These are phyloP conservation scores for Cyberlindnera xylosilytica DNA, from an alignment of 805 yeast species.

Conservation along the genomic window DNA sequence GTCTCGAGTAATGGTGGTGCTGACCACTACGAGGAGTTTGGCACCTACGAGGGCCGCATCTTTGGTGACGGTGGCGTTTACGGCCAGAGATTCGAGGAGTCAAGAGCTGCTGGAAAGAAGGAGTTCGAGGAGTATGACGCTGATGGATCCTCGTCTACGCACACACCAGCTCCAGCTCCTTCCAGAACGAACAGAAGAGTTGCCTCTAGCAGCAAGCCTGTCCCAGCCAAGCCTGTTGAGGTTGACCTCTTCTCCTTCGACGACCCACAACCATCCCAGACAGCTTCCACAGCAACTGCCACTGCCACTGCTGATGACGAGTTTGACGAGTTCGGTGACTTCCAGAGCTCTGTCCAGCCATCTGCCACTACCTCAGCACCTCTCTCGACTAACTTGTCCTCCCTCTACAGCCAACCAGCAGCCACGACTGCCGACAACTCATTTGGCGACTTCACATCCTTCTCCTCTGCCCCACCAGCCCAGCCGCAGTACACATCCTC, in stretches of 20 bases:
- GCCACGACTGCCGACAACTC: slow-evolving; percentile 18
- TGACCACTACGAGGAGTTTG: slow-evolving; percentile 47
- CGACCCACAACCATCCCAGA: slow-evolving; percentile 14
- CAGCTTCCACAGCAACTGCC: slow-evolving; percentile 7
- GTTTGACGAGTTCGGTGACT: slow-evolving; percentile 76
- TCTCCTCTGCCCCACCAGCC: slow-evolving; percentile 16
- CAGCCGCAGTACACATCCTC: slow-evolving; percentile 10
- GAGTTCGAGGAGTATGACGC: slow-evolving; percentile 64
- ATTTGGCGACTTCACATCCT: slow-evolving; percentile 27
- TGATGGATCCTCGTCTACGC: slow-evolving; percentile 22
- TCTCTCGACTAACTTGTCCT: slow-evolving; percentile 28
- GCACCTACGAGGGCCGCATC: slow-evolving; percentile 44
- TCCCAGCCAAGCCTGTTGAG: slow-evolving; percentile 30
- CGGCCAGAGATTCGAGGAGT: slow-evolving; percentile 63
- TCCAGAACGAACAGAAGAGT: slow-evolving; percentile 22
- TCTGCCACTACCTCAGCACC: slow-evolving; percentile 20
- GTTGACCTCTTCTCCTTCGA: slow-evolving; percentile 51
- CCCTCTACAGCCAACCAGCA: slow-evolving; percentile 29
- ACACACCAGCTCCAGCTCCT: slow-evolving; percentile 27
- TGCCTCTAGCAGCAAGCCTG: slow-evolving; percentile 31
- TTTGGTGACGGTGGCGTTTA: slow-evolving; percentile 72
- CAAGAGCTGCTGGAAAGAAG: slow-evolving; percentile 43
- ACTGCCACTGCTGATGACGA: slow-evolving; percentile 37
- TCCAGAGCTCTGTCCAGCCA: slow-evolving; percentile 56
- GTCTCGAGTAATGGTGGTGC: slow-evolving; percentile 27